Base-by-base conservation (phyloP, 2,329 filamentous ascomycete genomes). In the Ambrosiella beaveri region DNA sequence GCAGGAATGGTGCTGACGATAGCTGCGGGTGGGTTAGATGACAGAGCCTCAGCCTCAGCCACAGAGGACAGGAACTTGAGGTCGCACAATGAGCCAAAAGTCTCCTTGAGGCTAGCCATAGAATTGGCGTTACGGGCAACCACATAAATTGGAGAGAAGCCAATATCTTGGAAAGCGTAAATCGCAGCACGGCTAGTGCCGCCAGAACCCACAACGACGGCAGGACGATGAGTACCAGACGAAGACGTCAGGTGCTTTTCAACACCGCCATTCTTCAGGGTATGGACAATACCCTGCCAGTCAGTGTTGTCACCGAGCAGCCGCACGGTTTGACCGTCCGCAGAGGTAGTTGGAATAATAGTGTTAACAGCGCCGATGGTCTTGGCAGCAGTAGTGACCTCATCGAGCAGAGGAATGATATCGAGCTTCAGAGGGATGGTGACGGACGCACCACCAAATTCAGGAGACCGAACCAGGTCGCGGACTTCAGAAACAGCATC, bases 401-500 rank as follows among this genome's bases (percentile, higher is more conserved):
- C 81, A 66, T 97, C 89, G 12, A 98, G 74, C 4, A 91, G 71
- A 0, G 79, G 75, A 72, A 94, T 88, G 59, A 97, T 82, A 64
- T 95, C 88, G 37, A 93, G 74, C 72, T 98, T 98, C 57, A 98
- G 75, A 0, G 93, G 93, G 55, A 98, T 97, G 0, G 93, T 98
- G 51, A 98, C 88, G 2, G 89, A 96, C 2, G 88, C 91, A 59
- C 93, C 93, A 7, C 93, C 93, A 66, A 98, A 98, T 63, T 85
- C 76, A 1, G 83, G 73, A 1, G 81, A 72, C 7, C 78, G 79
- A 60, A 98, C 83, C 54, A 88, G 71, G 1, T 79, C 72, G 63
- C 74, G 73, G 2, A 95, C 73, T 40, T 85, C 75, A 6, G 73
- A 69, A 8, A 74, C 79, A 37, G 76, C 71, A 62, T 82, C 79